A percentile compares a stretch with the other conserved stretches of the same genome.
Conservation (phyloP, 352 stramenopile species). For the Pilasporangium apinafurcum region DNA sequence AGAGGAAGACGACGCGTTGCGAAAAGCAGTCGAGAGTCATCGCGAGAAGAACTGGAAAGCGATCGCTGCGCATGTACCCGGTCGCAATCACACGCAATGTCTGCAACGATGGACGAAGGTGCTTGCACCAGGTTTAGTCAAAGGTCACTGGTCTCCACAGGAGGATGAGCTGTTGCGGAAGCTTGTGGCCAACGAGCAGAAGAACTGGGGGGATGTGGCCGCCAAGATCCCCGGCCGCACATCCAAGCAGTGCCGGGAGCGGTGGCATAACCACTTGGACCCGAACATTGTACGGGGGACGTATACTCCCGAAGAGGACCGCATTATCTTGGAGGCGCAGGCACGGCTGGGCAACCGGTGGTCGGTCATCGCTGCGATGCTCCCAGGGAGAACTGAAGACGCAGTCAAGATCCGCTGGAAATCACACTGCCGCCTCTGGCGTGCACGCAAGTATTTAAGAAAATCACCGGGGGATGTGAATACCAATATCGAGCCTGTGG, state of each 20-base stretch:
- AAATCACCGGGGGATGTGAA: conserved; percentile 27
- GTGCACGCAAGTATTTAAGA: conserved; percentile 74
- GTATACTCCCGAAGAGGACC: conserved; percentile 86
- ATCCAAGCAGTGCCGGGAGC: conserved; percentile 88
- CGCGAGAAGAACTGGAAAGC: conserved; percentile 91
- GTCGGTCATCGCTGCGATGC: conserved; percentile 86
- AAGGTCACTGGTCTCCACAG: conserved; percentile 88
- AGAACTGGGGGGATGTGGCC: conserved; percentile 87
- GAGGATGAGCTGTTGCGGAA: conserved; percentile 79
- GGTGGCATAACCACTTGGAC: conserved; percentile 89
- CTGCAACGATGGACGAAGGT: conserved; percentile 91
- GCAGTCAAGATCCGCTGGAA: conserved; percentile 93
- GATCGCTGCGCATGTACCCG: conserved; percentile 82
- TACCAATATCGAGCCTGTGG: not conserved
- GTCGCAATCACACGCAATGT: conserved; percentile 89
- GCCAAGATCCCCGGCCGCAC: conserved; percentile 81
- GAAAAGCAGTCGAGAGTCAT: conserved; percentile 77
- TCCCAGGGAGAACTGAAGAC: conserved; percentile 86
- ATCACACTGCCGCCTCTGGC: conserved; percentile 79
- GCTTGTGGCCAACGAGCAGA: conserved; percentile 77
- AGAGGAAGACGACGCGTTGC: conserved; percentile 85
- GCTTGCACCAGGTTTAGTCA: conserved; percentile 80
- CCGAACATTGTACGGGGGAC: conserved; percentile 84
- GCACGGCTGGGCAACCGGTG: conserved; percentile 83
- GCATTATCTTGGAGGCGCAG: conserved; percentile 84